Evolutionary conservation across 305 asterid genomes (phyloP), one percentile per base, ranked within the genome.

Genomic region (Lippia alba): DNA sequence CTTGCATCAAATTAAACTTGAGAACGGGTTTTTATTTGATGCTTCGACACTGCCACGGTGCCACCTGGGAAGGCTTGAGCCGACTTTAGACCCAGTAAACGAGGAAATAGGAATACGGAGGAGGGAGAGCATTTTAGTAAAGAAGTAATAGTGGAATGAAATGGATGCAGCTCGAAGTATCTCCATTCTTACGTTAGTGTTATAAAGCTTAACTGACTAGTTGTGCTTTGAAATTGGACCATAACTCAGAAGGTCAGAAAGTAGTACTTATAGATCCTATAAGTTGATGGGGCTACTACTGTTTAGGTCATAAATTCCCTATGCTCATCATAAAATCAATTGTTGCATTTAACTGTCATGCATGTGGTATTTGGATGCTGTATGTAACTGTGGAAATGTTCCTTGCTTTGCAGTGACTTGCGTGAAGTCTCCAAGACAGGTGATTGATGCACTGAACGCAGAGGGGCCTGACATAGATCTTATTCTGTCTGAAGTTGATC

Each of bases 401-500:
- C 7, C 40, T 75, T 81, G 75, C 67, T 66, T 76, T 80, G 17
- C 89, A 91, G 97, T 89, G 78, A 89, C 89, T 76, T 80, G 82
- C 4, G 97, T 86, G 55, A 87, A 84, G 78, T 89, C 97, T 18
- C 96, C 96, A 34, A 88, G 96, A 70, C 95, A 91, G 61, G 90
- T 91, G 57, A 82, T 91, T 69, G 95, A 89, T 87, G 96, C 97
- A 75, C 82, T 91, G 75, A 91, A 91, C 61, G 95, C 95, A 0
- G 93, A 82, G 80, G 95, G 96, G 69, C 87, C 94, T 56, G 93
- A 89, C 57, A 86, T 89, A 56, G 97, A 91, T 75, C 80, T 91
- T 71, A 91, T 91, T 71, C 96, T 91, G 62, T 87, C 95, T 55
- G 97, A 91, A 76, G 87, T 89, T 63, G 96, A 91, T 87, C 92